Percentiles rank a stretch among this genome's conserved stretches.
Conservation (phyloP, 202 grass and related monocot genomes). For the Panicum hallii region DNA sequence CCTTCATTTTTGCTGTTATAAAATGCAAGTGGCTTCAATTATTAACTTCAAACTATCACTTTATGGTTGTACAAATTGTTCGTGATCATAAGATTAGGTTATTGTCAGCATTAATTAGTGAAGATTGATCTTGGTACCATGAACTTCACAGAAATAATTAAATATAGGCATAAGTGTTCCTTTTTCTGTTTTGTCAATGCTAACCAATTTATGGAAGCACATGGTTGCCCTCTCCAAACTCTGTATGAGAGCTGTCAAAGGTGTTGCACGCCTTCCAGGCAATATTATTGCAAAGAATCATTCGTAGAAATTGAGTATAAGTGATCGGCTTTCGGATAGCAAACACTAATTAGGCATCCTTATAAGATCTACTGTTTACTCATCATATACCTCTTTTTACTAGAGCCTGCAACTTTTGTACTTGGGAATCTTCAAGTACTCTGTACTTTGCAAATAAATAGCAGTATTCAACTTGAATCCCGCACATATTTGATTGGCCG, state of each 20-base stretch:
- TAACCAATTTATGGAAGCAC: background rate
- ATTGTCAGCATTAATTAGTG: conserved; percentile 9
- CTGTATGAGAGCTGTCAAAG: conserved; percentile 12
- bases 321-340: background rate
- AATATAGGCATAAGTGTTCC: conserved; percentile 3
- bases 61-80: conserved; percentile 11
- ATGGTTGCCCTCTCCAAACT: conserved; percentile 9
- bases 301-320: background rate
- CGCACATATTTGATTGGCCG: conserved; percentile 16
- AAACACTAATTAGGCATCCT: background rate
- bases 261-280: background rate
- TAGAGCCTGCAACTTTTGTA: background rate
- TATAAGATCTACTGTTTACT: background rate
- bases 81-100: conserved; percentile 20
- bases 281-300: conserved; percentile 28
- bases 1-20: conserved; percentile 22
- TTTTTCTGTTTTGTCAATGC: conserved; percentile 17
- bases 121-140: conserved; percentile 31
- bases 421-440: conserved; percentile 24
- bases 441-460: conserved; percentile 31
- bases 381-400: background rate
- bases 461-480: conserved; percentile 31
- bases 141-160: background rate
- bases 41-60: conserved; percentile 6
- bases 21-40: conserved; percentile 37